Base-by-base conservation (phyloP, 805 yeast species). In the Ogataea neopini region DNA sequence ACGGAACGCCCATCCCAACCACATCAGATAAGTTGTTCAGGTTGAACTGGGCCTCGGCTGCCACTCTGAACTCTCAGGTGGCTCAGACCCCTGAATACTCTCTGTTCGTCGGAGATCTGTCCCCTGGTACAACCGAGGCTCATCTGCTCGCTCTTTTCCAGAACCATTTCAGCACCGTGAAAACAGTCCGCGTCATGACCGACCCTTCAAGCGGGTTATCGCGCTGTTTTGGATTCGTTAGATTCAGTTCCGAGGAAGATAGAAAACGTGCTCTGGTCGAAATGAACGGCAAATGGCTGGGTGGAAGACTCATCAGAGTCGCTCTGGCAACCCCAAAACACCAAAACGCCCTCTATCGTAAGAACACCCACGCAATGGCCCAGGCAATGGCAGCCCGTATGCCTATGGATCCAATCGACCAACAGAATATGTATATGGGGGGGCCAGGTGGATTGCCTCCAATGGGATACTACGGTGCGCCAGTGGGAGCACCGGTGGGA, bases 1-100 rank as follows among this genome's bases (percentile, higher is more conserved):
- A 86, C 60, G 88, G 91, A 5, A 73, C 80, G 7, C 68, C 75
- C 32, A 73, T 86, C 35, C 89, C 90, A 14, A 83, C 80, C 54
- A 56, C 74, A 6, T 63, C 63, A 29, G 79, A 80, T 61, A 81
- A 87, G 66, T 71, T 77, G 32, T 86, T 86, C 62, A 74, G 92
- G 57, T 74, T 86, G 52, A 86, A 86, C 60, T 86, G 95, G 95
- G 94, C 95, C 1, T 77, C 85, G 23, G 90, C 89, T 13, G 92
- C 92, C 8, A 86, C 92, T 10, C 69, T 86, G 50, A 70, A 77
- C 34, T 82, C 90, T 3, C 86, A 86, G 40, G 79, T 85, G 40
- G 80, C 86, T 6, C 85, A 81, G 56, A 76, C 86, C 8, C 91
- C 91, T 0, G 94, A 86, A 64, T 86, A 66, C 61, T 84, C 92